These are phyloP conservation scores for Escallonia herrerae DNA, from an alignment of 129 eudicot genomes.

Conservation along the genomic window DNA sequence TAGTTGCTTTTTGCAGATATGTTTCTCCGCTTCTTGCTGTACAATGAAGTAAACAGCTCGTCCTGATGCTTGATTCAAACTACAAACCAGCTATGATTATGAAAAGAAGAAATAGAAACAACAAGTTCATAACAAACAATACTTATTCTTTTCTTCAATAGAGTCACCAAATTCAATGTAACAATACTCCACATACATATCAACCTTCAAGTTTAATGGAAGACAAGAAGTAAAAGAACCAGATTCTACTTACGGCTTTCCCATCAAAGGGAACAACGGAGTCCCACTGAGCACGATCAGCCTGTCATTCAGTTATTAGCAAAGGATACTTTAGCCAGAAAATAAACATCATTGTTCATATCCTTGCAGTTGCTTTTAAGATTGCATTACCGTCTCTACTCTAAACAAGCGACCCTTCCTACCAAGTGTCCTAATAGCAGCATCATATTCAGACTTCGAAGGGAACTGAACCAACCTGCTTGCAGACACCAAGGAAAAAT, in stretches of 20 bases:
- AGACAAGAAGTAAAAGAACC: background rate
- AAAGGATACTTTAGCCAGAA: background rate
- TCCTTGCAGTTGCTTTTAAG: background rate
- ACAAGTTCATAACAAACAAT: too few relatives aligned
- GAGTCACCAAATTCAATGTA: background rate
- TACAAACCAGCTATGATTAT: too few relatives aligned
- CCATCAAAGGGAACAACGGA: slow-evolving; percentile 42
- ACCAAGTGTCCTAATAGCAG: slow-evolving; percentile 30
- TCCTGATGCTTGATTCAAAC: too few relatives aligned
- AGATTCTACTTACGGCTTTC: slow-evolving; percentile 50
- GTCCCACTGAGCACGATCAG: slow-evolving; percentile 54
- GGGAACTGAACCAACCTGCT: slow-evolving; percentile 70
- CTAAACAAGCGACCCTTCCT: slow-evolving; percentile 46
- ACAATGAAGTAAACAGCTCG: too few relatives aligned
- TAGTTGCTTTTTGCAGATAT: too few relatives aligned
- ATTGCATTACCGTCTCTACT: slow-evolving; percentile 41
- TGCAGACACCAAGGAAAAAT: slow-evolving; percentile 8
- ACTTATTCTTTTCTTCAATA: too few relatives aligned
- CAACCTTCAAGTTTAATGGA: background rate
- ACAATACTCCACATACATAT: background rate
- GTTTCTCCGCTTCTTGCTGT: too few relatives aligned
- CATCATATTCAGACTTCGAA: slow-evolving; percentile 37
- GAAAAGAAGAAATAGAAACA: too few relatives aligned
- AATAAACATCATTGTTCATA: background rate
- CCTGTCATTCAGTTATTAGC: slow-evolving; percentile 20